phyloP scores from a whole-genome alignment of 2,329 filamentous ascomycete genomes.

The Hypoxylon sp. region DNA sequence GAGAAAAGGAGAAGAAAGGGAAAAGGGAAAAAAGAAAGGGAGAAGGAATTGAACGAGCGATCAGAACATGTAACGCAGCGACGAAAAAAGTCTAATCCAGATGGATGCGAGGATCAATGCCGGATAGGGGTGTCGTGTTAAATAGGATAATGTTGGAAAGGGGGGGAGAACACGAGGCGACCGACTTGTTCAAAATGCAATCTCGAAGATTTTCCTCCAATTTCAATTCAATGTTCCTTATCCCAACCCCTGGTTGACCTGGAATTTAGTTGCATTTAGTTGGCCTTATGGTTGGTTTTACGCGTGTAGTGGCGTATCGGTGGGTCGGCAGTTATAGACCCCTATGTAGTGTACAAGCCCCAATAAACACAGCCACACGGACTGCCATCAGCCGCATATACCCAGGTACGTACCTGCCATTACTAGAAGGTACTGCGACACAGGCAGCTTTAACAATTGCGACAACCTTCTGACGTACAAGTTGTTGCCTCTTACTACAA shows the following conservation, averaged over 20 bases:
- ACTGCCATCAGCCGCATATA: conserved; percentile 13
- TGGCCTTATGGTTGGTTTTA: conserved; percentile 8
- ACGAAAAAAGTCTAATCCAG: conserved; percentile 18
- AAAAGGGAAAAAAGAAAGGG: conserved; percentile 25
- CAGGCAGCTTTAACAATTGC: conserved; percentile 8
- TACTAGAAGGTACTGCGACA: conserved; percentile 34
- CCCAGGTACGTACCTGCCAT: neutral
- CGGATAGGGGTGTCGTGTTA: conserved; percentile 33
- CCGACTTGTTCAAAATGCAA: conserved; percentile 38
- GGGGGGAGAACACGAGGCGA: conserved; percentile 35
- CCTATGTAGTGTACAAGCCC: conserved; percentile 2
- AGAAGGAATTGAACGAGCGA: conserved; percentile 28
- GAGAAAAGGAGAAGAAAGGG: conserved; percentile 41
- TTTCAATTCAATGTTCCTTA: conserved; percentile 31
- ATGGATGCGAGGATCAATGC: conserved; percentile 36
- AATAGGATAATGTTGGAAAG: conserved; percentile 39
- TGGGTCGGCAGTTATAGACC: conserved; percentile 26
- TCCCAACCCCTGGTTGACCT: conserved; percentile 26
- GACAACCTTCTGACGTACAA: conserved; percentile 29
- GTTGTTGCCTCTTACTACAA: conserved; percentile 23
- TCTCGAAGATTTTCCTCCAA: conserved; percentile 46
- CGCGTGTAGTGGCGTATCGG: conserved; percentile 14
- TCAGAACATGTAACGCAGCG: conserved; percentile 19
- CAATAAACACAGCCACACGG: conserved; percentile 14
- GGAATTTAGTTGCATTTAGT: conserved; percentile 12